Conservation (phyloP, 2,329 filamentous ascomycete genomes). For the Aureobasidium sp. region DNA sequence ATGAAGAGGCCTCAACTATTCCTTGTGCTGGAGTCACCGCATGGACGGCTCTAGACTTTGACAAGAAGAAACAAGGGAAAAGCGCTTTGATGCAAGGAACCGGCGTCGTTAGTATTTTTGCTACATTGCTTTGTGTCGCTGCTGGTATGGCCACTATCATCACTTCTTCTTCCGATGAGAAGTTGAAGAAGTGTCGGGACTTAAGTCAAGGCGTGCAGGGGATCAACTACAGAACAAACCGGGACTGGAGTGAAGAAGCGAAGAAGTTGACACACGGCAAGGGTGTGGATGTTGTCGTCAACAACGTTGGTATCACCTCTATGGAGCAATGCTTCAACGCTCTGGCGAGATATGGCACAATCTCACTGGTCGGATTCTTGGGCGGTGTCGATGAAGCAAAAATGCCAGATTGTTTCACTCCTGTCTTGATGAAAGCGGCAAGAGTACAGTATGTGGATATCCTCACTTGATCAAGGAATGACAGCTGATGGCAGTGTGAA, state of each 20-base stretch:
- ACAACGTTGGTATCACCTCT: slow-evolving; percentile 19
- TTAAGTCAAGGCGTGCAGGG: slow-evolving; percentile 12
- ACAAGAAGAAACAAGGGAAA: not conserved
- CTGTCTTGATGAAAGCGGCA: not conserved
- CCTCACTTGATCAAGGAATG: no score
- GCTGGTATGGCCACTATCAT: slow-evolving; percentile 13
- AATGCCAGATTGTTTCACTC: not conserved
- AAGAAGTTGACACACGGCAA: slow-evolving; percentile 7
- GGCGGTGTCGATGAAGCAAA: slow-evolving; percentile 23
- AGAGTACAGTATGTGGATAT: not conserved
- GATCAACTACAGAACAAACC: not conserved
- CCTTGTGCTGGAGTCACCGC: slow-evolving; percentile 39
- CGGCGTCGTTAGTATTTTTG: slow-evolving; percentile 25
- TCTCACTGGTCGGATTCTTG: slow-evolving; percentile 38
- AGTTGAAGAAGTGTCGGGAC: slow-evolving; percentile 11
- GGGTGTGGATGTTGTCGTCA: slow-evolving; percentile 17
- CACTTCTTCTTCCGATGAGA: slow-evolving; percentile 19
- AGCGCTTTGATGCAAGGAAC: not conserved
- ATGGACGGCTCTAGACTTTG: slow-evolving; percentile 24
- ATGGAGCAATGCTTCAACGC: slow-evolving; percentile 27
- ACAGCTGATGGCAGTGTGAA: not conserved
- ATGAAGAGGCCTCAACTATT: slow-evolving; percentile 28
- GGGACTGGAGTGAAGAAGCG: not conserved
- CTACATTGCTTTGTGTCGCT: slow-evolving; percentile 22
- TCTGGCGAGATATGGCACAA: slow-evolving; percentile 31